phyloP scores from a whole-genome alignment of 2,329 filamentous ascomycete genomes.

The Cladosporium sp. region DNA sequence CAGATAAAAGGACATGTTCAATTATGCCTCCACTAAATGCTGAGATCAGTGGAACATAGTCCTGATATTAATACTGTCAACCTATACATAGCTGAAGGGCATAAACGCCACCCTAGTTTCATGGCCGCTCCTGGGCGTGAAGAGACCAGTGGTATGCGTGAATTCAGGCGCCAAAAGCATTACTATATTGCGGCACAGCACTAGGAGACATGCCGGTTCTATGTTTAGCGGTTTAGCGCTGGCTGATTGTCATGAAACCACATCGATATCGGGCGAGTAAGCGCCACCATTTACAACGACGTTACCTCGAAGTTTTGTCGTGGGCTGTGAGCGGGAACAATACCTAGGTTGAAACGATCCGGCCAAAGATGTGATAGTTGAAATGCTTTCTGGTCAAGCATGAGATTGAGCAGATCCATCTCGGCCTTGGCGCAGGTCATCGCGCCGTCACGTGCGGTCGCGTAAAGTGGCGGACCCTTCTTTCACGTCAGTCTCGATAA shows the following conservation, averaged over 20 bases:
- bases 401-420: background rate
- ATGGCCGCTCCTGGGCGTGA: background rate
- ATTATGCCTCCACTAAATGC: no score
- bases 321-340: background rate
- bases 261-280: no score
- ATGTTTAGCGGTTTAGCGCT: background rate
- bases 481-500: background rate
- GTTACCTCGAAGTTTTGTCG: background rate
- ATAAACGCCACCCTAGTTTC: background rate
- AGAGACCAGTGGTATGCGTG: background rate
- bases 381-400: no score
- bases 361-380: no score
- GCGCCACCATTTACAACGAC: background rate
- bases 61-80: no score
- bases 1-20: no score
- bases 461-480: constrained; percentile 2
- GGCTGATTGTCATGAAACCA: no score
- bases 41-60: no score
- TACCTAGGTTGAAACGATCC: no score
- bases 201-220: background rate
- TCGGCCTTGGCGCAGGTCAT: background rate
- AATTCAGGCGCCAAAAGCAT: background rate
- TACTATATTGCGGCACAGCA: background rate
- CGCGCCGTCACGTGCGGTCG: background rate
- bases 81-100: no score